Conservation (phyloP, 2,329 filamentous ascomycete genomes). For the Apiospora saccharicola region DNA sequence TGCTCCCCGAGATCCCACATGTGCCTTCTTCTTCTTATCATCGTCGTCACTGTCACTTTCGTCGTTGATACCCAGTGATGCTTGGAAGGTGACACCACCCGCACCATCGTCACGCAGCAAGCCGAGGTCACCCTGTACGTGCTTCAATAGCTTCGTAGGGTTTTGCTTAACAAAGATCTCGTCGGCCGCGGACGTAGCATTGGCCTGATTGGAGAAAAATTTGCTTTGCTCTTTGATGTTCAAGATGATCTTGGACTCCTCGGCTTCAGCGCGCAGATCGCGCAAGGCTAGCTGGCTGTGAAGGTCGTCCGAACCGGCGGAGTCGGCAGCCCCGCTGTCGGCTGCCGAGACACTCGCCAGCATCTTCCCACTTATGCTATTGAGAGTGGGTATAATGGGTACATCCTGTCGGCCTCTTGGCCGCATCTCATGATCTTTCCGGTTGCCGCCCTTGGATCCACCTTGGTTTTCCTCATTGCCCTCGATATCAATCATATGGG, state of each 20-base stretch:
- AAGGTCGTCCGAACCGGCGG: conserved; percentile 72
- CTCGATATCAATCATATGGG: conserved; percentile 89
- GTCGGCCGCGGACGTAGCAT: conserved; percentile 52
- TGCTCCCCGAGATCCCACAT: conserved; percentile 75
- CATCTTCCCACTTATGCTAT: conserved; percentile 91
- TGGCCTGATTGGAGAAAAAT: conserved; percentile 74
- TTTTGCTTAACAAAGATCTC: conserved; percentile 72
- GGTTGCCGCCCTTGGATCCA: conserved; percentile 80
- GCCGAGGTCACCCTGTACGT: conserved; percentile 69
- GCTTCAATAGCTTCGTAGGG: conserved; percentile 71
- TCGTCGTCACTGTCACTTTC: conserved; percentile 74
- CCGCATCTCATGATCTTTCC: conserved; percentile 89
- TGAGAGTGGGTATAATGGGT: conserved; percentile 88
- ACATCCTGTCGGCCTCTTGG: conserved; percentile 74
- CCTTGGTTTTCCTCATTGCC: conserved; percentile 96
- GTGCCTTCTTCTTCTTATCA: conserved; percentile 54
- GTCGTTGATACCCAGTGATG: conserved; percentile 72
- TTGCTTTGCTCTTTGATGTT: conserved; percentile 88
- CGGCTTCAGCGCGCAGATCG: conserved; percentile 78
- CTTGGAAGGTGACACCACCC: conserved; percentile 66
- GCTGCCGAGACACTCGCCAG: conserved; percentile 85
- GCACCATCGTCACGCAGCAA: conserved; percentile 55
- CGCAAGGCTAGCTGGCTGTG: conserved; percentile 79
- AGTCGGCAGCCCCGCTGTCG: conserved; percentile 71
- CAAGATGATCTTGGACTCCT: conserved; percentile 80